These are phyloP conservation scores for Rehmannia glutinosa DNA, from an alignment of 257 asterid species.

Conservation along the genomic window DNA sequence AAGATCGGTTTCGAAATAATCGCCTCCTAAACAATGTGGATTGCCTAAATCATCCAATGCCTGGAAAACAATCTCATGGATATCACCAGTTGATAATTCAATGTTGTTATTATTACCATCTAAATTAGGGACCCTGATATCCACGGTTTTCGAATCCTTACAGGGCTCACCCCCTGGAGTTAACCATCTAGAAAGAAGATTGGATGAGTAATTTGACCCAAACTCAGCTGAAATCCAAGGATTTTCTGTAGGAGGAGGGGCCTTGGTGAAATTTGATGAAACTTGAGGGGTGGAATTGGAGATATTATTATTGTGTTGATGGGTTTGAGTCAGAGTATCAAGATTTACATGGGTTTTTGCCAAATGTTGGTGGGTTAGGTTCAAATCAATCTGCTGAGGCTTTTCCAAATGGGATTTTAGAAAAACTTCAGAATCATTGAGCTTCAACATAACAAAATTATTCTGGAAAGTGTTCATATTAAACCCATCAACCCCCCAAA, in stretches of 20 bases:
- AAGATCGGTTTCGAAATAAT: conserved; percentile 80
- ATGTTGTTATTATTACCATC: conserved; percentile 36
- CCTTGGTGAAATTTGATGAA: conserved; percentile 19
- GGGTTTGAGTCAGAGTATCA: too few relatives aligned
- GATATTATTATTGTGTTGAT: too few relatives aligned
- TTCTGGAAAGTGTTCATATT: conserved; percentile 27
- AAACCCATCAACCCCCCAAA: conserved; percentile 49
- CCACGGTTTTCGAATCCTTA: conserved; percentile 56
- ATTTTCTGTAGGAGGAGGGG: not conserved
- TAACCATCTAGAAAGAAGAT: conserved; percentile 51
- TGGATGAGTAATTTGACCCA: conserved; percentile 61
- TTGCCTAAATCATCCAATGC: conserved; percentile 68
- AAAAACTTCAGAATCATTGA: conserved; percentile 20
- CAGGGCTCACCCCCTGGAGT: conserved; percentile 71
- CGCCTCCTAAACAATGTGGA: conserved; percentile 82
- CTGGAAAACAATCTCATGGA: conserved; percentile 70
- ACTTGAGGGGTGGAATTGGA: conserved; percentile 25
- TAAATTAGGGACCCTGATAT: conserved; percentile 38
- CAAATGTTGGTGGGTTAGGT: too few relatives aligned
- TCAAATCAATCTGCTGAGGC: too few relatives aligned
- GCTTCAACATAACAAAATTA: conserved; percentile 32
- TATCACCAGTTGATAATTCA: conserved; percentile 51
- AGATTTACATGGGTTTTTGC: too few relatives aligned
- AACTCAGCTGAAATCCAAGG: conserved; percentile 63
- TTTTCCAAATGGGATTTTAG: conserved; percentile 8